Evolutionary conservation across 2,329 filamentous ascomycete genomes (phyloP), one percentile per base, ranked within the genome.

Genomic region (Talaromyces sp.): DNA sequence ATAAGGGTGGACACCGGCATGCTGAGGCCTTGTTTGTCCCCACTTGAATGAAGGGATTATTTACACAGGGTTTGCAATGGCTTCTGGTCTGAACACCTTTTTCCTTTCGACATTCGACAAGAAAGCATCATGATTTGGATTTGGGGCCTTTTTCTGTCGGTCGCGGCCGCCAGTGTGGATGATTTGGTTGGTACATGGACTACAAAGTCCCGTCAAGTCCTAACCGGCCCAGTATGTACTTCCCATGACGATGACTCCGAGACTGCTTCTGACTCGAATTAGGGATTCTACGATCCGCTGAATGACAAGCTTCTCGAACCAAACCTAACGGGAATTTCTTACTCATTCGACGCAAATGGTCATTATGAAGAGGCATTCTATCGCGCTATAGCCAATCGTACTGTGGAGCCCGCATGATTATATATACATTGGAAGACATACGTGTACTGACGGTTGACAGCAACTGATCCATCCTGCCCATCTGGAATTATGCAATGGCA

Each of bases 401-500:
- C 16, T 39, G 16, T 32, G 46, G 43, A 40, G n/a, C n/a, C 24
- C 10, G 30, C n/a, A 30, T 4, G 20, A 22, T 27, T 27, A 9
- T 47, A 35, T 27, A 48, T 47, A 48, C 48, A 17, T 49, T 16
- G 16, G 20, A 16, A 45, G n/a, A n/a, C n/a, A n/a, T n/a, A n/a
- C n/a, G n/a, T 13, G 45, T 45, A 24, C 11, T 16, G 22, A 47
- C 47, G 56, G n/a, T 49, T 8, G 16, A 56, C 62, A 86, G 85
- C 86, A 39, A 71, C 74, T 42, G 74, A 79, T 13, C 87, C 87
- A 24, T 70, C 75, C 54, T 90, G 87, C 63, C 82, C 86, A 1
- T 77, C 79, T 49, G 85, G 82, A 8, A 80, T 89, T 43, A 83
- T 90, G 77, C 86, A 89, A 72, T 90, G 84, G 80, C 87, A 90